Evolutionary conservation across 1,284 basidiomycete species (phyloP).

Genomic region (Sanghuangporus sanghuang): DNA sequence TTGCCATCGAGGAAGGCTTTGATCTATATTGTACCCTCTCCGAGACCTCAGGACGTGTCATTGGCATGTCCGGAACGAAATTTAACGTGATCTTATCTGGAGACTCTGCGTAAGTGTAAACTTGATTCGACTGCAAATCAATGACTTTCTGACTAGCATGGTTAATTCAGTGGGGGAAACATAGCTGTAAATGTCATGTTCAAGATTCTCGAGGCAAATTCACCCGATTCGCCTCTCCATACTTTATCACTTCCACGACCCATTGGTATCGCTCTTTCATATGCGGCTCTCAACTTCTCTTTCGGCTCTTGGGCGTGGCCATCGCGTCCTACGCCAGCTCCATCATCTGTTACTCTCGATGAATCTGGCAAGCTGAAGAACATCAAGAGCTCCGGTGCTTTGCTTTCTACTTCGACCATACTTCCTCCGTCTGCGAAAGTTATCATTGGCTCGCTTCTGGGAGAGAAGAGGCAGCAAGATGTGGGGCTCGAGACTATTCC

Average conservation of each 20-base stretch:
- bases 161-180: slow-evolving; percentile 66
- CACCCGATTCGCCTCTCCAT: slow-evolving; percentile 31
- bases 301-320: slow-evolving; percentile 98
- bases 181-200: slow-evolving; percentile 80
- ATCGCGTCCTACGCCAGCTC: slow-evolving; percentile 48
- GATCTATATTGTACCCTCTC: slow-evolving; percentile 83
- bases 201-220: slow-evolving; percentile 72
- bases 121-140: background rate
- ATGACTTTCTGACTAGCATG: background rate
- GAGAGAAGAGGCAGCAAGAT: background rate
- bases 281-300: slow-evolving; percentile 89
- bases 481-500: background rate
- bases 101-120: slow-evolving; percentile 80
- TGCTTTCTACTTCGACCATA: slow-evolving; percentile 1
- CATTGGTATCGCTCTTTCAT: slow-evolving; percentile 77
- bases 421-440: slow-evolving; percentile 9
- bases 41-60: slow-evolving; percentile 72
- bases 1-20: slow-evolving; percentile 91
- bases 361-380: slow-evolving; percentile 8
- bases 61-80: slow-evolving; percentile 81
- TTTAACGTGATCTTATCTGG: slow-evolving; percentile 78
- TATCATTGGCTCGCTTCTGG: slow-evolving; percentile 2
- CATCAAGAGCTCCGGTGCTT: background rate
- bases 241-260: slow-evolving; percentile 52
- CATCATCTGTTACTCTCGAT: slow-evolving; percentile 17